Conservation (phyloP, 768 basidiomycete species). For the Hebeloma cylindrosporum region DNA sequence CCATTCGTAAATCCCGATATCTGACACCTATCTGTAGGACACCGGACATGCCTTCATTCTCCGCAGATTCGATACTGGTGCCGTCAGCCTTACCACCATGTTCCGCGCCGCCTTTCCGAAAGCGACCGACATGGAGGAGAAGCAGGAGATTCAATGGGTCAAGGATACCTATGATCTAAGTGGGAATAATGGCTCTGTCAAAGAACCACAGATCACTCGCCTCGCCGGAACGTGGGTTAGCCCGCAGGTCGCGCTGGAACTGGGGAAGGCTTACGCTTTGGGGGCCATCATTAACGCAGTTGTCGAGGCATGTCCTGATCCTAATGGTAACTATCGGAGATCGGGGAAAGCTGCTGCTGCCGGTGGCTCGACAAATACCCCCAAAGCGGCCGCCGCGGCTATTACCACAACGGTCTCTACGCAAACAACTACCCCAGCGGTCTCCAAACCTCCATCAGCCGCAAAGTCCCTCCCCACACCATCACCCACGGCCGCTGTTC, state of each 20-base stretch:
- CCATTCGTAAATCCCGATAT: constrained; percentile 9
- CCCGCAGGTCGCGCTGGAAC: constrained; percentile 58
- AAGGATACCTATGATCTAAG: constrained; percentile 73
- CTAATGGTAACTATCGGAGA: constrained; percentile 74
- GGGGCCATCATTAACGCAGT: constrained; percentile 61
- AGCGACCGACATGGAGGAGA: constrained; percentile 75
- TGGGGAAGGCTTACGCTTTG: constrained; percentile 71
- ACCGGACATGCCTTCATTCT: constrained; percentile 90
- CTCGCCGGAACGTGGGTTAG: constrained; percentile 91
- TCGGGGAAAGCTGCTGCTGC: constrained; percentile 44
- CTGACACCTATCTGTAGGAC: constrained; percentile 44
- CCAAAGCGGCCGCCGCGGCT: constrained; percentile 34
- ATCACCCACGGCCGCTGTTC: constrained; percentile 38
- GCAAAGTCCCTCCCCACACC: constrained; percentile 40
- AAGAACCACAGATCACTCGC: constrained; percentile 59
- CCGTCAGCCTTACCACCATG: constrained; percentile 93
- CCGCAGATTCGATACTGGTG: constrained; percentile 89
- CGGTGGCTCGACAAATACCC: constrained; percentile 23
- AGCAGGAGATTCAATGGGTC: constrained; percentile 79
- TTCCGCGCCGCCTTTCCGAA: constrained; percentile 92
- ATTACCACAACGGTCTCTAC: constrained; percentile 17
- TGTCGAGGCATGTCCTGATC: constrained; percentile 74
- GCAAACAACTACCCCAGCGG: constrained; percentile 9
- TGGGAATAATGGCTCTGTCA: constrained; percentile 73
- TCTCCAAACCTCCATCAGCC: constrained; percentile 29